Base-by-base conservation (phyloP, 2,329 filamentous ascomycete species). In the Penicillium vulpinum region DNA sequence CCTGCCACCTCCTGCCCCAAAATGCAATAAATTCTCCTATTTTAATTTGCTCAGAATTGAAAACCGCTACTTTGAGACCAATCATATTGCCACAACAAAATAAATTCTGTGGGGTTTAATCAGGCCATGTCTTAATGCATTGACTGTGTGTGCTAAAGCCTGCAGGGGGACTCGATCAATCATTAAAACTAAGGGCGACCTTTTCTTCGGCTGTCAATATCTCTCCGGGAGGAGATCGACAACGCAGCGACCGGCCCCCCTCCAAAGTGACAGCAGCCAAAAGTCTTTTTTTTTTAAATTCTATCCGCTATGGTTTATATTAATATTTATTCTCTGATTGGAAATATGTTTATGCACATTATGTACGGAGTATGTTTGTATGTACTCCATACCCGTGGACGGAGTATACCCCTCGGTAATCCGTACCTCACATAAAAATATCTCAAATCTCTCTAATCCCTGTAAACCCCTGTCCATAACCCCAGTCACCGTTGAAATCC, bases 191-290 rank as follows among this genome's bases (percentile, higher is more conserved):
- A 39, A 45, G 29, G 28, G 41, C 29, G 26, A 29, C 29, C 41
- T 59, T 54, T 56, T 54, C 52, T 57, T 59, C 38, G 51, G 52
- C 57, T 63, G 63, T 64, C 59, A 58, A 57, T 56, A 60, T 54
- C 54, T 57, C 39, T 60, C 56, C 53, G 57, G 54, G 52, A 48
- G 31, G 41, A 40, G 67, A 69, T 70, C 67, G 67, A 69, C 67
- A 56, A 45, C 65, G 65, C 67, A 69, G 65, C 56, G 61, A 60
- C 67, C 62, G 59, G 51, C 54, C 51, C 51, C 62, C 54, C 51
- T 49, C 62, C 51, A 31, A 62, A 57, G 56, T 67, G 65, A 67
- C 64, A 66, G 66, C 59, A 46, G 57, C 50, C 55, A 49, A 62
- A 61, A 56, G 21, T 52, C 29, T 55, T 50, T 51, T 58, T 49